Base-by-base conservation (phyloP, 2,329 filamentous ascomycete genomes). In the Colletotrichum cuscutae region DNA sequence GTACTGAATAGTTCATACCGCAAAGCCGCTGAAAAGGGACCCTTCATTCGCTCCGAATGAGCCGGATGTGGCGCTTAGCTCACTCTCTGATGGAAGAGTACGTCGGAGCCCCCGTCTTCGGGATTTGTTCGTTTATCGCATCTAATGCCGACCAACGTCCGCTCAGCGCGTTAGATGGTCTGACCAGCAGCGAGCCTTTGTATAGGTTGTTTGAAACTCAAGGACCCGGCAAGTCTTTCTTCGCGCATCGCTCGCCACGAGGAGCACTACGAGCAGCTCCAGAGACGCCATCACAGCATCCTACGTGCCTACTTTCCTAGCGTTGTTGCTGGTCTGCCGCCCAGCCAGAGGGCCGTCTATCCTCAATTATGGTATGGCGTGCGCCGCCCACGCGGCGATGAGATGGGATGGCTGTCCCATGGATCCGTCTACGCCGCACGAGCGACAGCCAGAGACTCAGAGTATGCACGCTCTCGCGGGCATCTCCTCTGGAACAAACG, bases 21-120 rank as follows among this genome's bases (percentile, higher is more conserved):
- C 42, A 62, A 62, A 73, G 35, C 68, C 68, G 71, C 71, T 68
- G 62, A 73, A 35, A 69, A 52, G 46, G 37, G 60, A 71, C 67
- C 66, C 71, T 71, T 32, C 66, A 71, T 71, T 73, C 65, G 69
- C 69, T 28, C 67, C 56, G 61, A 71, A 66, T 24, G 35, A 57
- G 67, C 61, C 67, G 71, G 71, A 49, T 64, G 61, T 66, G 71
- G 67, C 71, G 71, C 24, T 49, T 35, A 24, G 37, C 46, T 59
- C 37, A n/a, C 30, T 13, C 12, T 54, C 37, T 42, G 6, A 49
- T 53, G 30, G 35, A 60, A 35, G 37, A 30, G 57, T 35, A 24
- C 26, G 58, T 59, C 58, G 52, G 32, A 53, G 28, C 22, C 30
- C 54, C 54, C 63, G 56, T 60, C 56, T 12, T 35, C 24, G 42